A percentile compares a stretch with the other conserved stretches of the same genome.
These are phyloP conservation scores for Acanthochlamys bracteata DNA, from an alignment of 106 monocot species.

Conservation along the genomic window DNA sequence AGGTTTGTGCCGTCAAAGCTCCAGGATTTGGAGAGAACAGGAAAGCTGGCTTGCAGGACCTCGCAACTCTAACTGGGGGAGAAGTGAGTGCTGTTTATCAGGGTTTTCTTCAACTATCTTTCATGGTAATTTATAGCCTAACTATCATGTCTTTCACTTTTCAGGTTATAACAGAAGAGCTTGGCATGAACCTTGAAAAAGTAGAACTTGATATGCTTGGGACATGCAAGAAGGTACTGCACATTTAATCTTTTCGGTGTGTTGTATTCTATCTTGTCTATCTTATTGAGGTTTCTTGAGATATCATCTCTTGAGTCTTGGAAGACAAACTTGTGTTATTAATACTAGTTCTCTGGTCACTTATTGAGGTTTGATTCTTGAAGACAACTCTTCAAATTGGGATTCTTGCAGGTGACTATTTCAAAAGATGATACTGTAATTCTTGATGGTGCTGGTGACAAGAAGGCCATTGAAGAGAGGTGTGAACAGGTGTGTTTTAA, in stretches of 20 bases:
- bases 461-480: conserved; percentile 91
- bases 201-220: conserved; percentile 86
- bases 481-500: conserved; percentile 62
- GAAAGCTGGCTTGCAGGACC: conserved; percentile 72
- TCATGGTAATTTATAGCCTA: not conserved
- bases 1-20: conserved; percentile 94
- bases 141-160: not conserved
- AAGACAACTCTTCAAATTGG: not conserved
- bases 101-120: not conserved
- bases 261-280: not conserved
- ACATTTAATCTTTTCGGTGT: not conserved
- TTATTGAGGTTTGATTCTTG: not conserved
- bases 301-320: not conserved
- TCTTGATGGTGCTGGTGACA: conserved; percentile 94
- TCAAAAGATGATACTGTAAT: conserved; percentile 95
- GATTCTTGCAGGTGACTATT: conserved; percentile 45
- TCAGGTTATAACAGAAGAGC: conserved; percentile 86
- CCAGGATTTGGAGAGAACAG: conserved; percentile 97
- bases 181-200: conserved; percentile 98
- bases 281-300: not conserved
- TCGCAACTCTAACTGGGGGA: conserved; percentile 76
- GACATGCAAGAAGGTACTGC: conserved; percentile 73
- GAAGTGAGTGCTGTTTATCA: conserved; percentile 31
- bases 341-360: not conserved
- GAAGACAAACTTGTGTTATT: not conserved